A percentile compares a stretch with the other conserved stretches of the same genome.
These are phyloP conservation scores for Phlebiopsis flavidoalba DNA, from an alignment of 768 basidiomycete species.

Conservation along the genomic window DNA sequence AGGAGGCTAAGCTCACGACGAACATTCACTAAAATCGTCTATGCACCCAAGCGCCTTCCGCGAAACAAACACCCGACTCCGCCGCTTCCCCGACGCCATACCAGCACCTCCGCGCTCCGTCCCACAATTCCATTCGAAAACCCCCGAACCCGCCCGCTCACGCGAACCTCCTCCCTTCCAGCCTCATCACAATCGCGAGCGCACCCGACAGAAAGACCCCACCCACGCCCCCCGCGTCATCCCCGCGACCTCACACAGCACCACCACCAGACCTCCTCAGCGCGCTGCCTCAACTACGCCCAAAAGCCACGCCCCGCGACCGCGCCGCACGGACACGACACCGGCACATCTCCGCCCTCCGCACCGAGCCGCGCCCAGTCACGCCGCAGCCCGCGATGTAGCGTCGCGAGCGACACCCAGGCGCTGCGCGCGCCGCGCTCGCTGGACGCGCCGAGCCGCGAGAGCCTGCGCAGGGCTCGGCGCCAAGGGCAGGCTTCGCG, in stretches of 20 bases:
- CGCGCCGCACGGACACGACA: background rate
- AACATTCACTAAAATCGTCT: background rate
- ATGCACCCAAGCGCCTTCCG: too few relatives aligned
- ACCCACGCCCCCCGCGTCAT: background rate
- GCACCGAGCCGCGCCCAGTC: background rate
- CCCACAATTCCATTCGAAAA: background rate
- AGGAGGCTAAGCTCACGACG: conserved; percentile 3
- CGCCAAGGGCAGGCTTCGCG: background rate
- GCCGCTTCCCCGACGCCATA: conserved; percentile 3
- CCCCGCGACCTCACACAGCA: background rate
- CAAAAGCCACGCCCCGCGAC: background rate
- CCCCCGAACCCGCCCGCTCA: background rate
- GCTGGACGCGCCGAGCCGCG: conserved; percentile 1
- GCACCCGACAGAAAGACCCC: background rate
- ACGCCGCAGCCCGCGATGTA: background rate
- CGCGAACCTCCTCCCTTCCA: background rate
- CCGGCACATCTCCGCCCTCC: background rate
- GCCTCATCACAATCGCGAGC: too few relatives aligned
- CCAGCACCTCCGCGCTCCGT: too few relatives aligned
- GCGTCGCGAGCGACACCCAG: background rate
- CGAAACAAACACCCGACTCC: background rate
- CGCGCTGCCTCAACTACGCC: background rate
- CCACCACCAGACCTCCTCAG: background rate
- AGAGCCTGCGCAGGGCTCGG: background rate
- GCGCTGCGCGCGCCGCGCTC: background rate